phyloP scores from a whole-genome alignment of 2,329 filamentous ascomycete species.

The Fusarium protoensiforme region DNA sequence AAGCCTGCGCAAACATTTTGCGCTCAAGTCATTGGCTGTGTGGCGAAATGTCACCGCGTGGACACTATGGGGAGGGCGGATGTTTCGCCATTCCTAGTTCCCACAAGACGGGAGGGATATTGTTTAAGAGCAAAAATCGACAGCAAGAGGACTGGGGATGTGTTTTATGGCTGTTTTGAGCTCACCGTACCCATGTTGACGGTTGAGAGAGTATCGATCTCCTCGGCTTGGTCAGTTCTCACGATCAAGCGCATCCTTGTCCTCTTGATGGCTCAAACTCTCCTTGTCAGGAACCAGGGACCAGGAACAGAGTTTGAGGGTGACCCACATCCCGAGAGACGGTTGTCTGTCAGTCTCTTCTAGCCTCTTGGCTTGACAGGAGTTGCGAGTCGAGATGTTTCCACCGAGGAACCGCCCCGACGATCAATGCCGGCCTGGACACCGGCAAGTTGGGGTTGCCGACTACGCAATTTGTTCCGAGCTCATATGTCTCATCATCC shows the following conservation, averaged over 20 bases:
- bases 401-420: not conserved
- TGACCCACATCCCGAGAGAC: constrained; percentile 1
- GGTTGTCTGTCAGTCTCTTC: not conserved
- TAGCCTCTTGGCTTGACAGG: not conserved
- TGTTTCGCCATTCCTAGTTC: not conserved
- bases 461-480: not conserved
- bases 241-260: not conserved
- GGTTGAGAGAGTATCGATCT: not conserved
- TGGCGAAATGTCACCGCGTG: not conserved
- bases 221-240: not conserved
- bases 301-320: constrained; percentile 9
- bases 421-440: not conserved
- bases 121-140: not conserved
- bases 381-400: not conserved
- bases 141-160: not conserved
- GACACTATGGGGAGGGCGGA: not conserved
- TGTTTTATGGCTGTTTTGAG: not conserved
- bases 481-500: not conserved
- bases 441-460: not conserved
- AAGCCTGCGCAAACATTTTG: not conserved
- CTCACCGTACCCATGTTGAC: not conserved
- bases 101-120: not conserved
- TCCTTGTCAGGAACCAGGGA: not conserved
- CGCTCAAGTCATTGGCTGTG: not conserved
- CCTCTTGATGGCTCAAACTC: not conserved